phyloP scores from a whole-genome alignment of 306 rosid genomes.

The Castanea sativa region DNA sequence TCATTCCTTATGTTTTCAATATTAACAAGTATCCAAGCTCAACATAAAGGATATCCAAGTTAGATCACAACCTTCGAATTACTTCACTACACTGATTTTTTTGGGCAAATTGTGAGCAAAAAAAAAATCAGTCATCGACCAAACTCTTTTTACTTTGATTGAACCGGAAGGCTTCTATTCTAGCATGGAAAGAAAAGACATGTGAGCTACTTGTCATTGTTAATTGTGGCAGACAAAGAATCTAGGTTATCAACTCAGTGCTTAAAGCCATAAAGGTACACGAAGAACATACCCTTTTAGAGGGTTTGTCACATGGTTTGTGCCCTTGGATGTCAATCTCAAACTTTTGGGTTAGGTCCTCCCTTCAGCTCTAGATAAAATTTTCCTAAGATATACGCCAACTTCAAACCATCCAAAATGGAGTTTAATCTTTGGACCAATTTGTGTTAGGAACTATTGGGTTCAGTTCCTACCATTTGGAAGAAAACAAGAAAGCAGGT shows the following conservation, averaged over 20 bases:
- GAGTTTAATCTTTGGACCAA: neutral
- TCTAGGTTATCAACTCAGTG: constrained; percentile 22
- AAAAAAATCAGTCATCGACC: neutral
- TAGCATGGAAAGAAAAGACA: constrained; percentile 13
- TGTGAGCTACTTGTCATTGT: constrained; percentile 29
- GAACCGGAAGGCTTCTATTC: neutral
- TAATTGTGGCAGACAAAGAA: constrained; percentile 37
- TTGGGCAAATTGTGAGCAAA: too few relatives aligned
- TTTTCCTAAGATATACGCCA: neutral
- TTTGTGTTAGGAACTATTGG: neutral
- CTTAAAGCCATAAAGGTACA: constrained; percentile 8
- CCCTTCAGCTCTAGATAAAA: neutral
- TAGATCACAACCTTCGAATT: too few relatives aligned
- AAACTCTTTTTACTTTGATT: neutral
- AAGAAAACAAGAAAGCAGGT: too few relatives aligned
- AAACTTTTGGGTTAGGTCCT: neutral
- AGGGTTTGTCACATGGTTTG: constrained; percentile 42
- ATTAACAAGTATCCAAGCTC: too few relatives aligned
- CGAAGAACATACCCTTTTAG: neutral
- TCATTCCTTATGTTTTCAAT: neutral
- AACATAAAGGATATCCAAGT: too few relatives aligned
- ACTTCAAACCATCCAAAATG: neutral
- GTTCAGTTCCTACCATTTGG: too few relatives aligned
- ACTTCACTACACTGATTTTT: too few relatives aligned
- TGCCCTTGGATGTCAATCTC: constrained; percentile 22